A percentile compares a stretch with the other conserved stretches of the same genome.
These are phyloP conservation scores for Penicillium thymicola DNA, from an alignment of 2,329 filamentous ascomycete species.

Conservation along the genomic window DNA sequence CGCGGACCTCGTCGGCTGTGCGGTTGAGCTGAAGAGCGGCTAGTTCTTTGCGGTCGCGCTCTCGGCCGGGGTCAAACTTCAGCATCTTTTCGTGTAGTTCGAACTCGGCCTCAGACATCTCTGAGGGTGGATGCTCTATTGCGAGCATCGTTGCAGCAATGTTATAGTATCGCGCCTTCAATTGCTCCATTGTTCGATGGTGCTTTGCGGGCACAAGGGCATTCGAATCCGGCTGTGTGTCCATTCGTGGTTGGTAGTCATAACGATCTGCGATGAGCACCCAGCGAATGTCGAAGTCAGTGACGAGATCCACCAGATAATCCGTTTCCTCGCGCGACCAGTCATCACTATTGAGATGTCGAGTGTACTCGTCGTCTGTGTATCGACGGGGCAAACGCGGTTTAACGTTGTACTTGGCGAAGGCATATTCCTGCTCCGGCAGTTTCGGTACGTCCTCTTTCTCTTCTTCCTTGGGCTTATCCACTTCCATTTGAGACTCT, in stretches of 20 bases:
- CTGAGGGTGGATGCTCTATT: slow-evolving; percentile 72
- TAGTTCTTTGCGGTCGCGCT: slow-evolving; percentile 78
- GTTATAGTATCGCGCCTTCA: slow-evolving; percentile 88
- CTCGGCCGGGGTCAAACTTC: slow-evolving; percentile 78
- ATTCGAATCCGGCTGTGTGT: slow-evolving; percentile 28
- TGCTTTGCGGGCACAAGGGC: slow-evolving; percentile 42
- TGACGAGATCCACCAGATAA: slow-evolving; percentile 73
- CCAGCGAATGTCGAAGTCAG: slow-evolving; percentile 85
- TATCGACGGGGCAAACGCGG: slow-evolving; percentile 72
- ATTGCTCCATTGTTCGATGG: slow-evolving; percentile 74
- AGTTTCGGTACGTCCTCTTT: slow-evolving; percentile 31
- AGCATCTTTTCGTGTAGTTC: slow-evolving; percentile 78
- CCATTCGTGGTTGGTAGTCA: slow-evolving; percentile 54
- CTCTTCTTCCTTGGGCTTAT: slow-evolving; percentile 39
- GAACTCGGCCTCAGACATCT: slow-evolving; percentile 85
- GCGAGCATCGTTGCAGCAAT: slow-evolving; percentile 81
- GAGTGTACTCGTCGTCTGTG: slow-evolving; percentile 80
- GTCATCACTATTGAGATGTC: slow-evolving; percentile 67
- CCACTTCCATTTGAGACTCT: slow-evolving; percentile 35
- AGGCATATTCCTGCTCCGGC: slow-evolving; percentile 53
- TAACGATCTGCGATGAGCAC: slow-evolving; percentile 90
- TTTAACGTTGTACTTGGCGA: slow-evolving; percentile 84
- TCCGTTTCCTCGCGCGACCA: slow-evolving; percentile 95
- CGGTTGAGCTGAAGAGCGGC: slow-evolving; percentile 75
- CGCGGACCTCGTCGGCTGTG: slow-evolving; percentile 80